Evolutionary conservation across 176 grass and related monocot species (phyloP).

Genomic region (Miscanthus lutarioriparius): DNA sequence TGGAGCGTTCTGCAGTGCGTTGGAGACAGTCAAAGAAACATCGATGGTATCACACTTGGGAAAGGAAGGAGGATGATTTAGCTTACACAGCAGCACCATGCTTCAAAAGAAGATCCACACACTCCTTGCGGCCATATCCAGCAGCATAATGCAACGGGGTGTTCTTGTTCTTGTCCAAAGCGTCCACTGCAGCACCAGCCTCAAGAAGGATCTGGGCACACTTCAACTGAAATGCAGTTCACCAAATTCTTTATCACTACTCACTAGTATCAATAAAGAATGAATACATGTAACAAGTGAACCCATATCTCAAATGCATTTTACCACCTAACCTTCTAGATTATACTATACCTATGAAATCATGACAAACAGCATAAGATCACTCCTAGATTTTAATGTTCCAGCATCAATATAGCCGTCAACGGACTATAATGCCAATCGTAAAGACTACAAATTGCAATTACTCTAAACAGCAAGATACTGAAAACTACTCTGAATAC

Average conservation of each 20-base stretch:
- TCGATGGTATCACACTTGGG: neutral
- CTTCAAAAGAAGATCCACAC: slow-evolving; percentile 77
- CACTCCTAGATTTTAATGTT: neutral
- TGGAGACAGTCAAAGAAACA: slow-evolving; percentile 21
- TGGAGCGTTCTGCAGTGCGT: slow-evolving; percentile 62
- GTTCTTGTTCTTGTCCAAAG: slow-evolving; percentile 92
- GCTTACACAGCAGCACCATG: slow-evolving; percentile 94
- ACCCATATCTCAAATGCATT: neutral
- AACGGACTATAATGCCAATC: neutral
- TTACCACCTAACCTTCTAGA: neutral
- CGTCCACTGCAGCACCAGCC: slow-evolving; percentile 67
- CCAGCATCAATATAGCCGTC: neutral
- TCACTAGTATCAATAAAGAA: neutral
- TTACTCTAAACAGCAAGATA: neutral
- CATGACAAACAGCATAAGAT: neutral
- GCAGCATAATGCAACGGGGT: slow-evolving; percentile 88
- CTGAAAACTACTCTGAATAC: neutral
- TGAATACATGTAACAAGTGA: no score
- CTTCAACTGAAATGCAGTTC: slow-evolving; percentile 52
- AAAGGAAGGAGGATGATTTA: neutral
- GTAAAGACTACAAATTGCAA: neutral
- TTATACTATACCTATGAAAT: slow-evolving; percentile 2
- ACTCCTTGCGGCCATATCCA: slow-evolving; percentile 83
- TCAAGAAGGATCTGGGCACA: slow-evolving; percentile 76
- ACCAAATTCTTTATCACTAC: neutral